These are phyloP conservation scores for Neurospora sp. DNA, from an alignment of 2,329 filamentous ascomycete species.

Conservation along the genomic window DNA sequence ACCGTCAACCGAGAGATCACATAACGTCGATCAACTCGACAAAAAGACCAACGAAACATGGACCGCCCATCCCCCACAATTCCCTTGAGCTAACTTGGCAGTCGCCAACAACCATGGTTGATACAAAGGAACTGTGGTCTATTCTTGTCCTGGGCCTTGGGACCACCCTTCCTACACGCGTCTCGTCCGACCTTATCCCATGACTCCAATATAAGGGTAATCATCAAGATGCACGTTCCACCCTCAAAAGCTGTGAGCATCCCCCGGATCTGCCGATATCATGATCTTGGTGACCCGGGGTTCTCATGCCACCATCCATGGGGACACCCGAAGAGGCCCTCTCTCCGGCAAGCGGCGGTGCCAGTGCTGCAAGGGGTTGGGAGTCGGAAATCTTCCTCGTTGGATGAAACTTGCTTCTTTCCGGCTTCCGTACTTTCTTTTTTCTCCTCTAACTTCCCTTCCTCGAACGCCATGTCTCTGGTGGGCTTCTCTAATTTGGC, in stretches of 20 bases:
- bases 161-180: neutral
- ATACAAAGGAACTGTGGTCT: neutral
- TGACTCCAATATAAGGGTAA: neutral
- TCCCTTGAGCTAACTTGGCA: neutral
- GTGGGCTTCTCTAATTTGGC: neutral
- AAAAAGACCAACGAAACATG: neutral
- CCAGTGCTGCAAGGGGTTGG: neutral
- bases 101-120: neutral
- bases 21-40: neutral
- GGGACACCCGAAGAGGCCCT: neutral
- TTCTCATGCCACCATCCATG: neutral
- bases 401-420: neutral
- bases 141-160: neutral
- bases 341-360: neutral
- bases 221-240: neutral
- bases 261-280: neutral
- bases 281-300: neutral
- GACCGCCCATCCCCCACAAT: neutral
- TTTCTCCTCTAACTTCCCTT: neutral
- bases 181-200: neutral
- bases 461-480: neutral
- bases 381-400: neutral
- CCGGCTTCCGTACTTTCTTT: neutral
- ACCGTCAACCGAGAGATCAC: neutral
- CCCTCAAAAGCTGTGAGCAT: neutral